phyloP scores from a whole-genome alignment of 371 early-diverging fungal genomes.

The Ecytonucleospora hepatopenaei region DNA sequence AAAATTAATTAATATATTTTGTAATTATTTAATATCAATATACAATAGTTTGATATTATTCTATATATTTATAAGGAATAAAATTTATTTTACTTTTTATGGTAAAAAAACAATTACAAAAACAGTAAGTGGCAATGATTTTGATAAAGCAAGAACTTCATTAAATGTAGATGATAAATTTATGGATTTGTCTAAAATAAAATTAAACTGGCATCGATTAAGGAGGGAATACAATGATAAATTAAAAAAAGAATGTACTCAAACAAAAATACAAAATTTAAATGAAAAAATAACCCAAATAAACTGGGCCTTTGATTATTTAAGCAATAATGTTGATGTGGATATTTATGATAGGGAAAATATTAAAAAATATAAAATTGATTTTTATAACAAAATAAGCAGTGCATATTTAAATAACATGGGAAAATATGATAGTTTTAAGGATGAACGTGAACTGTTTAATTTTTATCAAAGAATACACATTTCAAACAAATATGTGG shows the following conservation, averaged over 20 bases:
- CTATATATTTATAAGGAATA: too few species aligned
- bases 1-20: too few species aligned
- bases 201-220: too few species aligned
- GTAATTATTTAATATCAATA: too few species aligned
- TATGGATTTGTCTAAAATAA: too few species aligned
- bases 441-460: not conserved
- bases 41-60: too few species aligned
- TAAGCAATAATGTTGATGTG: not conserved
- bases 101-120: too few species aligned
- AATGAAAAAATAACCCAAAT: not conserved
- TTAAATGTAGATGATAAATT: not conserved
- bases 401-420: not conserved
- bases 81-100: too few species aligned
- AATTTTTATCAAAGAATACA: not conserved
- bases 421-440: not conserved
- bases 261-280: not conserved
- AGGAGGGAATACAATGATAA: too few species aligned
- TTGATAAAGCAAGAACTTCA: not conserved
- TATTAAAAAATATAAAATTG: not conserved
- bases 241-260: not conserved
- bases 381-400: conserved; percentile 2
- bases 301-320: not conserved
- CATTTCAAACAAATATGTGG: not conserved
- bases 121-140: not conserved
- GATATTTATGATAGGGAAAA: not conserved